A percentile compares a stretch with the other conserved stretches of the same genome.
These are phyloP conservation scores for Cryphonectria parasitica DNA, from an alignment of 2,329 filamentous ascomycete species.

Conservation along the genomic window DNA sequence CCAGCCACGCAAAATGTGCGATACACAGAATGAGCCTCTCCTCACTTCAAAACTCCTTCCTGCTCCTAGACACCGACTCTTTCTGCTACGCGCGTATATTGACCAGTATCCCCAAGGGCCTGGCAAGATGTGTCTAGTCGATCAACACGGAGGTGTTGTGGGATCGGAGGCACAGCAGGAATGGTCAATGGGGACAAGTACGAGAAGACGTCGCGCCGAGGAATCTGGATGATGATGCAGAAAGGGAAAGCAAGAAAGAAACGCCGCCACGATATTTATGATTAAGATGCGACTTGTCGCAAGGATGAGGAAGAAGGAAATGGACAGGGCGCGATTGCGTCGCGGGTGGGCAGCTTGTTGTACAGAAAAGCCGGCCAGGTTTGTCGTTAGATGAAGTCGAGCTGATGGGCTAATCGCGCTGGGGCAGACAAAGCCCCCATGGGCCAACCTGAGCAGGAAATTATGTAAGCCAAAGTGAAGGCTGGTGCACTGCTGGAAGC, in stretches of 20 bases:
- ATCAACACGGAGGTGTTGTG: not conserved
- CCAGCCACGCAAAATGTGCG: conserved; percentile 20
- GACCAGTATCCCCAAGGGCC: not conserved
- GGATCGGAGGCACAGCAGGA: not conserved
- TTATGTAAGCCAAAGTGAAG: not conserved
- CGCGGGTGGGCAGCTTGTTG: not conserved
- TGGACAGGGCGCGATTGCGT: not conserved
- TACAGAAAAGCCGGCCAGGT: too few species aligned
- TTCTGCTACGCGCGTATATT: conserved; percentile 1
- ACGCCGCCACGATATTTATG: not conserved
- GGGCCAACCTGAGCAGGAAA: not conserved
- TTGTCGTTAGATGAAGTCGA: not conserved
- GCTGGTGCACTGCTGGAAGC: not conserved
- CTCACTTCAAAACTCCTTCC: conserved; percentile 14
- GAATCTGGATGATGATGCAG: not conserved
- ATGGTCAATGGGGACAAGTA: not conserved
- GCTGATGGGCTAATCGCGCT: not conserved
- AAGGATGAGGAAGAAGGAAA: not conserved
- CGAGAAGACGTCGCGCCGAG: not conserved
- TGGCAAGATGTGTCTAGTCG: not conserved
- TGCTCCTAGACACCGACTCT: not conserved
- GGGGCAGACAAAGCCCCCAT: not conserved
- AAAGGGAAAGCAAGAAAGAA: not conserved
- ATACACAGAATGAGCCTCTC: conserved; percentile 18
- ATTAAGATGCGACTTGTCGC: not conserved